phyloP scores from a whole-genome alignment of 805 yeast genomes.

The Candida qinlingensis region DNA sequence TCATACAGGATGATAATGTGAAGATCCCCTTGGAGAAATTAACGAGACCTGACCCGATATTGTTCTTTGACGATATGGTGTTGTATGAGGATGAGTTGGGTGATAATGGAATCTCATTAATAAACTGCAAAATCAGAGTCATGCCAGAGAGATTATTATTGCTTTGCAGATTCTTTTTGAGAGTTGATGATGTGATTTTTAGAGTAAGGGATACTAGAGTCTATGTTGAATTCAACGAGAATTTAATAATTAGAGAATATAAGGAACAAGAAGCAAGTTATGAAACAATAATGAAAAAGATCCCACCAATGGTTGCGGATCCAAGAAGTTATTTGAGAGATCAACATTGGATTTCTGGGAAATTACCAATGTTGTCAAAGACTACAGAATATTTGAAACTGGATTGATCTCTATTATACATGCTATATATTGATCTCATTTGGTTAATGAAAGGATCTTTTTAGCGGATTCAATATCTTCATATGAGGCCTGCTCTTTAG shows the following conservation, averaged over 20 bases:
- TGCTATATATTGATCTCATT: background rate
- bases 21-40: slow-evolving; percentile 68
- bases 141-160: slow-evolving; percentile 78
- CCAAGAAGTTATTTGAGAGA: slow-evolving; percentile 72
- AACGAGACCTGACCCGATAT: slow-evolving; percentile 72
- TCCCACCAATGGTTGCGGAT: slow-evolving; percentile 51
- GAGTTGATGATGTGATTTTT: slow-evolving; percentile 87
- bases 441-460: background rate
- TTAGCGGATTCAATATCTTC: background rate
- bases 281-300: slow-evolving; percentile 36
- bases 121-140: slow-evolving; percentile 77
- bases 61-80: slow-evolving; percentile 84
- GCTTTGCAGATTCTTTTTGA: slow-evolving; percentile 69
- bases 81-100: slow-evolving; percentile 94
- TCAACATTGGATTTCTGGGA: slow-evolving; percentile 75
- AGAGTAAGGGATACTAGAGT: slow-evolving; percentile 81
- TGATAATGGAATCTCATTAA: slow-evolving; percentile 85
- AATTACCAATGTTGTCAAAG: slow-evolving; percentile 41
- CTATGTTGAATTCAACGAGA: slow-evolving; percentile 67
- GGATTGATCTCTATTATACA: background rate
- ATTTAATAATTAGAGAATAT: slow-evolving; percentile 67
- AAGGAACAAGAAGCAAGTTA: slow-evolving; percentile 62
- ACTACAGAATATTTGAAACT: slow-evolving; percentile 9
- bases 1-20: slow-evolving; percentile 25
- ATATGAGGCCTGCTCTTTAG: slow-evolving; percentile 12